These are phyloP conservation scores for Didymella arachidicola DNA, from an alignment of 2,329 filamentous ascomycete genomes.

Conservation along the genomic window DNA sequence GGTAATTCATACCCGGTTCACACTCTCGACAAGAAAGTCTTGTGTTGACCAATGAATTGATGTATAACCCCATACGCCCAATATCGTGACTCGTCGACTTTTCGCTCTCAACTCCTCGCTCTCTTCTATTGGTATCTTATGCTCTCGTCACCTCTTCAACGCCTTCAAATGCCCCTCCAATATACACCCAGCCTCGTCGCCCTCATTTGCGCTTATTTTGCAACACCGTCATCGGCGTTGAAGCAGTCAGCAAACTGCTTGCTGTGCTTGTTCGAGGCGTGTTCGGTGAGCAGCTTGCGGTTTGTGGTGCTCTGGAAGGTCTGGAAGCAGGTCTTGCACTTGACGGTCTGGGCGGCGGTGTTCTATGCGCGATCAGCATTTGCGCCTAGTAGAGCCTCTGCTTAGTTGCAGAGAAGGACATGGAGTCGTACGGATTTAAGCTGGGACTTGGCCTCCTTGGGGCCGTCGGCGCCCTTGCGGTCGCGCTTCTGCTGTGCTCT, in stretches of 20 bases:
- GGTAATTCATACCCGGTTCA: too few relatives aligned
- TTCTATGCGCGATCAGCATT: slow-evolving; percentile 62
- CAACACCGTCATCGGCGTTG: slow-evolving; percentile 45
- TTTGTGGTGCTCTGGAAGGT: slow-evolving; percentile 82
- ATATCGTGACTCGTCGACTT: slow-evolving; percentile 11
- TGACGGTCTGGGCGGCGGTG: slow-evolving; percentile 75
- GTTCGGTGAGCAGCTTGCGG: slow-evolving; percentile 73
- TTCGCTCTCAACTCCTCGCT: slow-evolving; percentile 15
- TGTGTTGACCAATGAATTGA: slow-evolving; percentile 11
- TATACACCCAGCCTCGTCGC: slow-evolving; percentile 2
- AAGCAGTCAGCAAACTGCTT: slow-evolving; percentile 77
- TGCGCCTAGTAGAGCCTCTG: not conserved
- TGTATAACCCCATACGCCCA: slow-evolving; percentile 13
- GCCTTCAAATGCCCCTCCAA: slow-evolving; percentile 17
- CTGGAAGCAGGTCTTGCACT: slow-evolving; percentile 78
- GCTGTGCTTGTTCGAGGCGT: slow-evolving; percentile 79
- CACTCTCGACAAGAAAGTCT: not conserved
- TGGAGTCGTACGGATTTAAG: slow-evolving; percentile 45
- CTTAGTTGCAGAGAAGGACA: not conserved
- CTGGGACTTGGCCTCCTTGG: slow-evolving; percentile 47
- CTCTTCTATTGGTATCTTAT: slow-evolving; percentile 34
- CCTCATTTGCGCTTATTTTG: slow-evolving; percentile 27
- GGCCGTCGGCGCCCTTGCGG: slow-evolving; percentile 42
- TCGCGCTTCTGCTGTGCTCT: slow-evolving; percentile 52
- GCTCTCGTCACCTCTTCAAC: slow-evolving; percentile 27